Percentiles rank a stretch among this genome's conserved stretches.
These are phyloP conservation scores for Pisolithus thermaeus DNA, from an alignment of 1,284 basidiomycete genomes.

Conservation along the genomic window DNA sequence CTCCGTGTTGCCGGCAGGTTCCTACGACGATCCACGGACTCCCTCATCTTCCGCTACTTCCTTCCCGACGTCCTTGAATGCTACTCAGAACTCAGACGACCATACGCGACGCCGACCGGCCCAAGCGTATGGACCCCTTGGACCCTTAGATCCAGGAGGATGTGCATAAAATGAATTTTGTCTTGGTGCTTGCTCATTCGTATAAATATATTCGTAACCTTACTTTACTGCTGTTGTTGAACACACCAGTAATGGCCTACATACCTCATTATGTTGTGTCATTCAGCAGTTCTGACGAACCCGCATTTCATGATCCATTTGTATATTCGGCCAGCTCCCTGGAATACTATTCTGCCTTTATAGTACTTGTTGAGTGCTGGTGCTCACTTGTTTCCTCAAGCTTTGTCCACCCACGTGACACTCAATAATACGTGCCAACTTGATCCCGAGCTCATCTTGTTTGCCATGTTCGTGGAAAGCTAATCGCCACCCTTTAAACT, in stretches of 20 bases:
- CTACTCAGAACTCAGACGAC: slow-evolving; percentile 34
- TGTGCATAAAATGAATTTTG: slow-evolving; percentile 24
- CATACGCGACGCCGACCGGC: slow-evolving; percentile 40
- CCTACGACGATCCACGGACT: slow-evolving; percentile 34
- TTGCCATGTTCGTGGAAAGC: too few relatives aligned
- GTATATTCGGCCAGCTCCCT: too few relatives aligned
- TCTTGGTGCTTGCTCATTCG: slow-evolving; percentile 5
- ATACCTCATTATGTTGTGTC: too few relatives aligned
- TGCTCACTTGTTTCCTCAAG: too few relatives aligned
- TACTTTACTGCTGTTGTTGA: neutral
- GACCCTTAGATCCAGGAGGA: slow-evolving; percentile 62
- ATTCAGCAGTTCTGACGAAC: too few relatives aligned
- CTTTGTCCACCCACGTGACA: too few relatives aligned
- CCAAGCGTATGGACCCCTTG: slow-evolving; percentile 67
- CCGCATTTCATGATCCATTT: too few relatives aligned
- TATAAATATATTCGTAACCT: neutral
- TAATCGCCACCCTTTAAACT: neutral
- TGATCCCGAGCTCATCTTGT: too few relatives aligned
- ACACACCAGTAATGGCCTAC: too few relatives aligned
- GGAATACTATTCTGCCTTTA: too few relatives aligned
- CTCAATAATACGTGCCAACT: too few relatives aligned
- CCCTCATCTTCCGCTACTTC: slow-evolving; percentile 46
- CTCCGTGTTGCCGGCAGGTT: slow-evolving; percentile 46
- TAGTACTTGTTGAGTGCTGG: too few relatives aligned
- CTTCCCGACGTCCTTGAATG: slow-evolving; percentile 27